phyloP scores from a whole-genome alignment of 1,284 basidiomycete species.

The Ceratobasidium sp. region DNA sequence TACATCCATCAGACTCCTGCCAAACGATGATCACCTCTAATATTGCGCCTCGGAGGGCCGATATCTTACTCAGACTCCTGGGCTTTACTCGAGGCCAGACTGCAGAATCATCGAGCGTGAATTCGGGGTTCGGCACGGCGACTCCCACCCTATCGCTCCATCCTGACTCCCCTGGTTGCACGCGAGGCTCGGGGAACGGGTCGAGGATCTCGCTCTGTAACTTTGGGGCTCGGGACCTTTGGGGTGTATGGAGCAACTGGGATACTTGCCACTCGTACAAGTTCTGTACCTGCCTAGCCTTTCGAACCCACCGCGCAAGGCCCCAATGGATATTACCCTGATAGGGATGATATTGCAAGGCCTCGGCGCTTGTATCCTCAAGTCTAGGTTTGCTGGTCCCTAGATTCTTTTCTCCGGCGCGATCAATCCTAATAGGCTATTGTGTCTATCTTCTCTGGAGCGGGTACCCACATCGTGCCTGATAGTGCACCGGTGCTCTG shows the following conservation, averaged over 20 bases:
- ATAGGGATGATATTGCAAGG: neutral
- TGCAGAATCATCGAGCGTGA: conserved; percentile 8
- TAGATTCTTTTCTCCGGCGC: conserved; percentile 14
- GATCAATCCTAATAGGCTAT: neutral
- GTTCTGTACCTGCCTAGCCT: neutral
- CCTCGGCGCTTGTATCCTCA: neutral
- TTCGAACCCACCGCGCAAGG: neutral
- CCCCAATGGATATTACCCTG: neutral
- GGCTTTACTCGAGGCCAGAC: conserved; percentile 5
- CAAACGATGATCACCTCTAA: conserved; percentile 2
- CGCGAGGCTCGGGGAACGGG: neutral
- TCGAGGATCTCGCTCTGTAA: neutral
- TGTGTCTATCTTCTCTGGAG: neutral
- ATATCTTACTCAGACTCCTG: neutral
- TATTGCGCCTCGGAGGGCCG: conserved; percentile 17
- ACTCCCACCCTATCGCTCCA: neutral
- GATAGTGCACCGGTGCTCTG: neutral
- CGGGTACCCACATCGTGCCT: neutral
- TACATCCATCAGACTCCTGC: conserved; percentile 19
- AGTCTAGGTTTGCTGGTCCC: neutral
- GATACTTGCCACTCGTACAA: neutral
- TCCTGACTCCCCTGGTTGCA: neutral
- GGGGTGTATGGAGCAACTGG: neutral
- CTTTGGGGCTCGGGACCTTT: neutral
- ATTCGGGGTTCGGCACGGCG: conserved; percentile 18